phyloP scores from a whole-genome alignment of 345 rosid genomes.

The Rhodomyrtus tomentosa region DNA sequence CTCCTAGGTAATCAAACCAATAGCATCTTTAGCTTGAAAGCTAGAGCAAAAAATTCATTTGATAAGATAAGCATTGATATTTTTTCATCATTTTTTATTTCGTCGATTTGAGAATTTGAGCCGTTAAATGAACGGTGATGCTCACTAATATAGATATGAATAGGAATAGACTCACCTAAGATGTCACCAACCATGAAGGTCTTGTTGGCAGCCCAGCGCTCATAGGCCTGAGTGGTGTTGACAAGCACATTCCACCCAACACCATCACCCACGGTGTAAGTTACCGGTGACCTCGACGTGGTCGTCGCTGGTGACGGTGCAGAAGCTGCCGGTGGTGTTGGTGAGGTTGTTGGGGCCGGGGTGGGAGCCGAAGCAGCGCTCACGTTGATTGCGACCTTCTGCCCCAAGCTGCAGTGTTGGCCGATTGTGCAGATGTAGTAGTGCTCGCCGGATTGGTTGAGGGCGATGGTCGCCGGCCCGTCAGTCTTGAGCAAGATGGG shows the following conservation, averaged over 20 bases:
- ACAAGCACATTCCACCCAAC: conserved; percentile 6
- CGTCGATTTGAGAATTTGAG: background rate
- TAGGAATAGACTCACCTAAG: background rate
- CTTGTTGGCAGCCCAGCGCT: conserved; percentile 5
- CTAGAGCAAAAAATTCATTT: background rate
- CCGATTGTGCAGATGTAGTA: conserved; percentile 17
- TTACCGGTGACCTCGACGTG: background rate
- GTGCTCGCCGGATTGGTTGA: conserved; percentile 26
- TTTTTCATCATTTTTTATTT: background rate
- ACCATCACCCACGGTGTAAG: conserved; percentile 4
- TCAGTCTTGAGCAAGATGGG: conserved; percentile 10
- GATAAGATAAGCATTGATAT: background rate
- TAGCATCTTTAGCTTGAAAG: background rate
- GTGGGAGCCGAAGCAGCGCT: conserved; percentile 1
- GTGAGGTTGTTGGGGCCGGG: background rate
- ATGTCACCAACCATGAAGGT: conserved; percentile 8
- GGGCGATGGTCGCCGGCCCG: conserved; percentile 21
- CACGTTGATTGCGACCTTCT: conserved; percentile 3
- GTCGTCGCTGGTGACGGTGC: background rate
- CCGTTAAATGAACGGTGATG: background rate
- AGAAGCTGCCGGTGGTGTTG: conserved; percentile 1
- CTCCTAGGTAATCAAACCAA: background rate
- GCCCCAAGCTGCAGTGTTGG: conserved; percentile 22
- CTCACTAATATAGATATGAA: background rate
- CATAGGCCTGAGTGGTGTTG: background rate